A percentile compares a stretch with the other conserved stretches of the same genome.
These are phyloP conservation scores for Pneumocystis wakefieldiae DNA, from an alignment of 1,139 yeast genomes.

Conservation along the genomic window DNA sequence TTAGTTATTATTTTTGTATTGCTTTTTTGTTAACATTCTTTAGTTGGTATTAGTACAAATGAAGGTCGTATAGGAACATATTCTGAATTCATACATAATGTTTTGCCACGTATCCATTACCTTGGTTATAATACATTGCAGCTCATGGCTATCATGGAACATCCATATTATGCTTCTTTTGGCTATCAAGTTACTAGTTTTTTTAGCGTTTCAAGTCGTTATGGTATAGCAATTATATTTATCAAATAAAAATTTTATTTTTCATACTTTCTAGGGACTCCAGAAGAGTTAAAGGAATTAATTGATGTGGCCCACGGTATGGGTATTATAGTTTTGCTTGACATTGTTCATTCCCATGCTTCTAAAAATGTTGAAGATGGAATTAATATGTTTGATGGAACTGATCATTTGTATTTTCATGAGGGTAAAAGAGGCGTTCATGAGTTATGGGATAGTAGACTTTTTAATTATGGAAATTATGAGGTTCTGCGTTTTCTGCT, in stretches of 20 bases:
- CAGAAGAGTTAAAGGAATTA: slow-evolving; percentile 81
- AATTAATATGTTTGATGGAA: slow-evolving; percentile 81
- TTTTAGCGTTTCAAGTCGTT: slow-evolving; percentile 78
- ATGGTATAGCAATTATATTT: slow-evolving; percentile 30
- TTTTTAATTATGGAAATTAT: slow-evolving; percentile 79
- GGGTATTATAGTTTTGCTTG: slow-evolving; percentile 76
- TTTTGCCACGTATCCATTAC: slow-evolving; percentile 69
- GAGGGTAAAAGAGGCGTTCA: slow-evolving; percentile 74
- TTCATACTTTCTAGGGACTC: slow-evolving; percentile 31
- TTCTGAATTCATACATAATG: slow-evolving; percentile 62
- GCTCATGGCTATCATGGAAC: slow-evolving; percentile 97
- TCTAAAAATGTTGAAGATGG: slow-evolving; percentile 92
- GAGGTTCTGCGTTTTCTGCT: slow-evolving; percentile 79
- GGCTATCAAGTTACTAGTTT: slow-evolving; percentile 92
- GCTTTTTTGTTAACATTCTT: neutral
- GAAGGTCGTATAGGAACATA: slow-evolving; percentile 75
- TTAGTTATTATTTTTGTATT: neutral
- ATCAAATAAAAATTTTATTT: neutral
- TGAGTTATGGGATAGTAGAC: slow-evolving; percentile 73
- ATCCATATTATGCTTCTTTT: slow-evolving; percentile 93
- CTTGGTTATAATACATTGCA: slow-evolving; percentile 88
- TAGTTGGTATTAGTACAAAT: slow-evolving; percentile 76
- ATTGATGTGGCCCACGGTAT: slow-evolving; percentile 81
- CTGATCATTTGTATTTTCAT: slow-evolving; percentile 90
- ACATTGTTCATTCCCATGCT: slow-evolving; percentile 91